Percentiles rank a stretch among this genome's conserved stretches.
phyloP scores from a whole-genome alignment of 805 yeast species.

The Sugiyamaella chiloensis region DNA sequence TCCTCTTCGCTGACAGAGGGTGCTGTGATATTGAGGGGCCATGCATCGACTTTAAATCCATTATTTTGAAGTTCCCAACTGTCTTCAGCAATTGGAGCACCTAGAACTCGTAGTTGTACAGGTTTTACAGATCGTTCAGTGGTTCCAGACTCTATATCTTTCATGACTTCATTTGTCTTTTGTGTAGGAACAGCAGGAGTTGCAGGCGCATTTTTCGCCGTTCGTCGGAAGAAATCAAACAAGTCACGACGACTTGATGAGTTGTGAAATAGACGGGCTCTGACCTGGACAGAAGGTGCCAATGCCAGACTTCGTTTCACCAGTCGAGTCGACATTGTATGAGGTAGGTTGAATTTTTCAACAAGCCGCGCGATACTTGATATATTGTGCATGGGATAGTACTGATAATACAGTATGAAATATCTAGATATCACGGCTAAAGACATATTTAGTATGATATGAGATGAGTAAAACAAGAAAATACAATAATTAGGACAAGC shows the following conservation, averaged over 20 bases:
- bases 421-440: too few relatives aligned
- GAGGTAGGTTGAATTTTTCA: conserved; percentile 1
- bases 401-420: too few relatives aligned
- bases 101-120: conserved; percentile 24
- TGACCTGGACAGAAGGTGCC: neutral
- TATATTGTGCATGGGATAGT: too few relatives aligned
- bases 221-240: conserved; percentile 22
- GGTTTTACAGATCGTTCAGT: conserved; percentile 9
- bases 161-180: conserved; percentile 24
- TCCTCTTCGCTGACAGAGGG: conserved; percentile 21
- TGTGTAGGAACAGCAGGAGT: conserved; percentile 5
- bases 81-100: conserved; percentile 19
- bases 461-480: too few relatives aligned
- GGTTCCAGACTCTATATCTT: conserved; percentile 15
- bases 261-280: neutral
- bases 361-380: conserved; percentile 1
- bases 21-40: conserved; percentile 29
- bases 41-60: conserved; percentile 27
- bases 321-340: neutral
- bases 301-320: too few relatives aligned
- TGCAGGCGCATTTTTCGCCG: conserved; percentile 8
- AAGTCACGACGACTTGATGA: conserved; percentile 8
- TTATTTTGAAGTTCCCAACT: conserved; percentile 18
- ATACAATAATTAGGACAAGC: too few relatives aligned
- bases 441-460: too few relatives aligned